A percentile compares a stretch with the other conserved stretches of the same genome.
These are phyloP conservation scores for Astrocystis sublimbata DNA, from an alignment of 495 filamentous ascomycete species.

Conservation along the genomic window DNA sequence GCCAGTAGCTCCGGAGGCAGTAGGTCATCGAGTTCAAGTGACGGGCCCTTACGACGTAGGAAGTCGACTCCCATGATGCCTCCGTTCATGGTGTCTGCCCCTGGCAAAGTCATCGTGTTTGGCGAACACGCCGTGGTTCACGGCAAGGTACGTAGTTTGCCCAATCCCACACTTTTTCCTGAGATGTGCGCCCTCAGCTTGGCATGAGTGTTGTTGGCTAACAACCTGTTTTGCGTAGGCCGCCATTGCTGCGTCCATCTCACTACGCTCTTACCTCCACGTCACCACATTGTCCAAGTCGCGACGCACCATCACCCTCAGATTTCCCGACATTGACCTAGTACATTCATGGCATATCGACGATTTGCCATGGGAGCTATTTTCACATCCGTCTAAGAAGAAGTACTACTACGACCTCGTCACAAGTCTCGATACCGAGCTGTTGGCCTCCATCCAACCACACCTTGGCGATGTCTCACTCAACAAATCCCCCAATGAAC, in stretches of 20 bases:
- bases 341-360: slow-evolving; percentile 92
- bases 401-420: slow-evolving; percentile 90
- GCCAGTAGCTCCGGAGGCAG: slow-evolving; percentile 21
- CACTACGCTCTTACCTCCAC: slow-evolving; percentile 90
- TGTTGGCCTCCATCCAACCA: slow-evolving; percentile 75
- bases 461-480: slow-evolving; percentile 69
- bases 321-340: slow-evolving; percentile 83
- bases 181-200: background rate
- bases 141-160: slow-evolving; percentile 64
- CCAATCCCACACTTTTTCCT: background rate
- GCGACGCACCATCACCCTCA: slow-evolving; percentile 76
- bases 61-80: slow-evolving; percentile 68
- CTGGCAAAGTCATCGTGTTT: slow-evolving; percentile 95
- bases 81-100: slow-evolving; percentile 95
- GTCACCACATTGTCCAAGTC: slow-evolving; percentile 89
- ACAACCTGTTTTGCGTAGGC: slow-evolving; percentile 47
- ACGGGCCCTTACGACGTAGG: slow-evolving; percentile 45
- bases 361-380: slow-evolving; percentile 78
- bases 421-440: slow-evolving; percentile 77
- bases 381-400: slow-evolving; percentile 78
- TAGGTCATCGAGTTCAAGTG: slow-evolving; percentile 24
- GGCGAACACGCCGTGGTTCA: slow-evolving; percentile 97
- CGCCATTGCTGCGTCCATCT: slow-evolving; percentile 91
- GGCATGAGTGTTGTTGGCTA: background rate
- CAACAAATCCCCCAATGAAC: slow-evolving; percentile 59